These are phyloP conservation scores for Aspergillus homomorphus DNA, from an alignment of 495 filamentous ascomycete species.

Conservation along the genomic window DNA sequence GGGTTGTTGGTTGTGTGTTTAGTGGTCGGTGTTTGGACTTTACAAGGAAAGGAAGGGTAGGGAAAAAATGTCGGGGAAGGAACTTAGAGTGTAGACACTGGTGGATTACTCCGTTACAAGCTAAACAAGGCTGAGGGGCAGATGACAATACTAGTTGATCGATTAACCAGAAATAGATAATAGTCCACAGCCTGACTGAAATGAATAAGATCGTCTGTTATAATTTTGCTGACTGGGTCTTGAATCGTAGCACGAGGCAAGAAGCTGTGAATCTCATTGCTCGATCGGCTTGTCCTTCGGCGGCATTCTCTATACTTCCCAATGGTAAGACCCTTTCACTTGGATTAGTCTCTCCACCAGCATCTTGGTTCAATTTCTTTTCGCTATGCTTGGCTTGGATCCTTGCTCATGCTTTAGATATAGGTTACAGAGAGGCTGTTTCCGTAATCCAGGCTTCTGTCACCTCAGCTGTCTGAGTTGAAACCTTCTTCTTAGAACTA, in stretches of 20 bases:
- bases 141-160: too few species aligned
- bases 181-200: neutral
- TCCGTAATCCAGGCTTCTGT: too few species aligned
- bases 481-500: too few species aligned
- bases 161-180: too few species aligned
- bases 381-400: too few species aligned
- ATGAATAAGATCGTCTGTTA: neutral
- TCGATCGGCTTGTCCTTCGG: neutral
- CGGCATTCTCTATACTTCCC: neutral
- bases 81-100: constrained; percentile 2
- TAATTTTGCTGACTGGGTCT: neutral
- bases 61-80: neutral
- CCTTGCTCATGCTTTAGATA: too few species aligned
- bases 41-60: neutral
- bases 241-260: neutral
- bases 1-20: neutral
- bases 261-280: neutral
- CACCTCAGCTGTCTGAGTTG: too few species aligned
- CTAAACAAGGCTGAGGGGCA: neutral
- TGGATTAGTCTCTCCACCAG: too few species aligned
- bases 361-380: too few species aligned
- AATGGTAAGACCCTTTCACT: too few species aligned
- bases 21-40: neutral
- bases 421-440: too few species aligned
- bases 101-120: too few species aligned